A percentile compares a stretch with the other conserved stretches of the same genome.
These are phyloP conservation scores for Lippia alba DNA, from an alignment of 305 asterid genomes.

Conservation along the genomic window DNA sequence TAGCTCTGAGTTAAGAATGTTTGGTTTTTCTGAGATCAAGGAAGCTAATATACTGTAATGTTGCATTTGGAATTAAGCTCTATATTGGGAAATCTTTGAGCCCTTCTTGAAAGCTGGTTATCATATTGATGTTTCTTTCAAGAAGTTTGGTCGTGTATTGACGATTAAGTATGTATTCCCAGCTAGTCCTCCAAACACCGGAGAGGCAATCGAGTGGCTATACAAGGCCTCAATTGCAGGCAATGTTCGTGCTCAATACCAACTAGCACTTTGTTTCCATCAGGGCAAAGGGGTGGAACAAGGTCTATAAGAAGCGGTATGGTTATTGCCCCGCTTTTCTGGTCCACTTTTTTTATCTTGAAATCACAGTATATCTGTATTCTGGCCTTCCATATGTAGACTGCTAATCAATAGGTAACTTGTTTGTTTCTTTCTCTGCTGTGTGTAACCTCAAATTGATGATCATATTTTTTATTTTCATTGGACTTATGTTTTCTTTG, in stretches of 20 bases:
- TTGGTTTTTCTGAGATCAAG: background rate
- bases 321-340: conserved; percentile 27
- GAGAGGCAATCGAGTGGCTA: conserved; percentile 80
- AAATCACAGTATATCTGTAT: no score
- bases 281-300: conserved; percentile 64
- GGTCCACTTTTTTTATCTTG: background rate
- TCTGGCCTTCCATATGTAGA: background rate
- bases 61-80: conserved; percentile 1
- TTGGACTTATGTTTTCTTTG: no score
- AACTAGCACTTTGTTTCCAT: conserved; percentile 83
- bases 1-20: background rate
- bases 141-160: background rate
- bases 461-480: no score
- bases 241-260: conserved; percentile 87
- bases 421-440: no score
- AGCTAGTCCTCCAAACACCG: conserved; percentile 61
- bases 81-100: background rate
- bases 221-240: conserved; percentile 72
- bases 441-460: no score
- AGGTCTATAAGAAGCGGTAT: conserved; percentile 72
- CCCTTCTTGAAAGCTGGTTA: background rate
- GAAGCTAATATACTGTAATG: background rate
- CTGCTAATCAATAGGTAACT: background rate
- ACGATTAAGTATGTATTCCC: conserved; percentile 36
- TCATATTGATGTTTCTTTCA: background rate